phyloP scores from a whole-genome alignment of 768 basidiomycete genomes.

The Cantharellus cinnabarinus region DNA sequence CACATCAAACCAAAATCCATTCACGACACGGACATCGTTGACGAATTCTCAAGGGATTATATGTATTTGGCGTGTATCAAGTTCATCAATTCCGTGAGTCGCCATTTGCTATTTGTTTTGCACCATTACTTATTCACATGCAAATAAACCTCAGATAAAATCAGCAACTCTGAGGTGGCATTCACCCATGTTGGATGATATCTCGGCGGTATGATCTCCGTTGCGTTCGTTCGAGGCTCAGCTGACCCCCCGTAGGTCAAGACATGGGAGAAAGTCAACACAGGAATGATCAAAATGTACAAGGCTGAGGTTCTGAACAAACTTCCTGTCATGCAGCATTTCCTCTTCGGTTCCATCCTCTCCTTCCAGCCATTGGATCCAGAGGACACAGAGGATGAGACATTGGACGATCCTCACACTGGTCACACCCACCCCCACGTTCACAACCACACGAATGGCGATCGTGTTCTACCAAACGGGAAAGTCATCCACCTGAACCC shows the following conservation, averaged over 20 bases:
- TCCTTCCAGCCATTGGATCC: conserved; percentile 24
- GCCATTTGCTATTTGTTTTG: background rate
- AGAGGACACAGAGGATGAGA: background rate
- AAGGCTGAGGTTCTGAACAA: conserved; percentile 85
- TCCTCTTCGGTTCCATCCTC: conserved; percentile 74
- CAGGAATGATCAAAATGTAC: conserved; percentile 97
- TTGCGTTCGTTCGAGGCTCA: background rate
- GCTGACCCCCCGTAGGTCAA: conserved; percentile 30
- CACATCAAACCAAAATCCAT: conserved; percentile 83
- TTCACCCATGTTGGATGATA: conserved; percentile 97
- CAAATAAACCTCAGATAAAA: conserved; percentile 45
- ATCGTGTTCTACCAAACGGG: conserved; percentile 6
- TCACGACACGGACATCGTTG: conserved; percentile 75
- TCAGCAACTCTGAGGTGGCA: conserved; percentile 93
- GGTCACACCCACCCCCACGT: conserved; percentile 29
- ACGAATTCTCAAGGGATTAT: conserved; percentile 80
- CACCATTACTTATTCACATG: background rate
- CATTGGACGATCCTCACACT: conserved; percentile 20
- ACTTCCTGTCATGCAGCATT: conserved; percentile 90
- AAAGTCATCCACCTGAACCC: too few relatives aligned
- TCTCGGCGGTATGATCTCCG: conserved; percentile 42
- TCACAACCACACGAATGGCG: conserved; percentile 5
- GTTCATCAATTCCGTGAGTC: conserved; percentile 78
- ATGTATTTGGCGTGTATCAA: conserved; percentile 94
- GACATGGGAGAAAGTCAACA: conserved; percentile 92